Conservation (phyloP, 2,329 filamentous ascomycete genomes). For the Aspergillus felis region DNA sequence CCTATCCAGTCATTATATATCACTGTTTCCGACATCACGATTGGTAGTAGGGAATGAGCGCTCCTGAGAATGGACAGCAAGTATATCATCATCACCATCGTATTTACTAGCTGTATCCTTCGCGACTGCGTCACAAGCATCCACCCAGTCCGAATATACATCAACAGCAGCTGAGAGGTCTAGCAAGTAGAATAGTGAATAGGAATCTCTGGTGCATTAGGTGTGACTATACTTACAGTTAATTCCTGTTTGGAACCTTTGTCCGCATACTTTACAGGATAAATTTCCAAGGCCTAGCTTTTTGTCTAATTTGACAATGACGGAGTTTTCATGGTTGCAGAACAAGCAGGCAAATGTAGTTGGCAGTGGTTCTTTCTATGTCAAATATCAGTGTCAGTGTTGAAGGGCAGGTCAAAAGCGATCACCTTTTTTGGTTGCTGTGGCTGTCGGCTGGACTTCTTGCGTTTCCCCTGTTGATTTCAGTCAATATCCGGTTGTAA, state of each 20-base stretch:
- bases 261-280: conserved; percentile 87
- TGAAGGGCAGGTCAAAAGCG: not conserved
- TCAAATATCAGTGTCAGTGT: conserved; percentile 1
- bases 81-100: conserved; percentile 18
- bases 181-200: conserved; percentile 34
- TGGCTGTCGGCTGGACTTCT: conserved; percentile 77
- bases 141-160: conserved; percentile 97
- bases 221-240: conserved; percentile 64
- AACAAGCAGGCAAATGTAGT: conserved; percentile 95
- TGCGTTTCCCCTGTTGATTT: conserved; percentile 74
- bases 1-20: conserved; percentile 8
- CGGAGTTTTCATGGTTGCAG: conserved; percentile 95
- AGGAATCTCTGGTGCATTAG: not conserved
- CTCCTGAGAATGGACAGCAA: conserved; percentile 15
- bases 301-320: conserved; percentile 88
- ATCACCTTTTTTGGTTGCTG: conserved; percentile 76
- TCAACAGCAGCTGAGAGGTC: conserved; percentile 88
- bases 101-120: conserved; percentile 52
- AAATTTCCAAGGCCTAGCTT: conserved; percentile 82
- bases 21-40: conserved; percentile 13
- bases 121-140: conserved; percentile 76
- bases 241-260: conserved; percentile 87
- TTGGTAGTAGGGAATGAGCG: conserved; percentile 15
- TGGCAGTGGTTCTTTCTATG: conserved; percentile 44
- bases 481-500: not conserved